A percentile compares a stretch with the other conserved stretches of the same genome.
Conservation (phyloP, 202 grass and related monocot genomes). For the Schoenoplectus triqueter region DNA sequence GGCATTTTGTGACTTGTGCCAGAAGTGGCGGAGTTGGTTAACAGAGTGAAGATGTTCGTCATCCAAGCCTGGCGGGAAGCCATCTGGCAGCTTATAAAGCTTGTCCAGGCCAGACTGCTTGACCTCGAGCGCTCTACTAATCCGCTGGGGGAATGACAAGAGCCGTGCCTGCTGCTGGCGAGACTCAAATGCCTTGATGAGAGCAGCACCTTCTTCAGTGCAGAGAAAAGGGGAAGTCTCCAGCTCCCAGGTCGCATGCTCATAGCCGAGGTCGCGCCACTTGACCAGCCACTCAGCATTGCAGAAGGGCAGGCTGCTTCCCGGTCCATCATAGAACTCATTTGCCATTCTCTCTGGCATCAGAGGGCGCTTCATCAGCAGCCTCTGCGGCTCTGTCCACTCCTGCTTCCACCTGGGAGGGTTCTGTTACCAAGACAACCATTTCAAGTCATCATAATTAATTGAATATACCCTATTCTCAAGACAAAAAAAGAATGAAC, state of each 20-base stretch:
- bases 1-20: slow-evolving; percentile 74
- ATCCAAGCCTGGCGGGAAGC: slow-evolving; percentile 60
- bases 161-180: slow-evolving; percentile 45
- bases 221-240: slow-evolving; percentile 78
- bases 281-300: slow-evolving; percentile 87
- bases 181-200: slow-evolving; percentile 62
- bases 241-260: slow-evolving; percentile 85
- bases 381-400: slow-evolving; percentile 72
- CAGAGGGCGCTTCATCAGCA: slow-evolving; percentile 70
- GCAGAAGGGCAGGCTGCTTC: slow-evolving; percentile 51
- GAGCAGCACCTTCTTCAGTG: slow-evolving; percentile 48
- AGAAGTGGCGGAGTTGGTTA: slow-evolving; percentile 74
- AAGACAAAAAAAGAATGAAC: slow-evolving; percentile 10
- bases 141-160: background rate
- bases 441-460: slow-evolving; percentile 25
- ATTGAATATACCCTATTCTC: slow-evolving; percentile 30
- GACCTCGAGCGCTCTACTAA: slow-evolving; percentile 47
- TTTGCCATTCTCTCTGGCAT: slow-evolving; percentile 60
- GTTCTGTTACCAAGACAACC: slow-evolving; percentile 10
- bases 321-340: slow-evolving; percentile 52
- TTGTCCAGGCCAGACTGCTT: slow-evolving; percentile 52
- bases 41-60: slow-evolving; percentile 62
- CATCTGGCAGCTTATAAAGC: slow-evolving; percentile 65
- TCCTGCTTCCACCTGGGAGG: slow-evolving; percentile 80
- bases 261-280: slow-evolving; percentile 82